A percentile compares a stretch with the other conserved stretches of the same genome.
Evolutionary conservation across 2,329 filamentous ascomycete genomes (phyloP).

Genomic region (Xylariaceae sp.): DNA sequence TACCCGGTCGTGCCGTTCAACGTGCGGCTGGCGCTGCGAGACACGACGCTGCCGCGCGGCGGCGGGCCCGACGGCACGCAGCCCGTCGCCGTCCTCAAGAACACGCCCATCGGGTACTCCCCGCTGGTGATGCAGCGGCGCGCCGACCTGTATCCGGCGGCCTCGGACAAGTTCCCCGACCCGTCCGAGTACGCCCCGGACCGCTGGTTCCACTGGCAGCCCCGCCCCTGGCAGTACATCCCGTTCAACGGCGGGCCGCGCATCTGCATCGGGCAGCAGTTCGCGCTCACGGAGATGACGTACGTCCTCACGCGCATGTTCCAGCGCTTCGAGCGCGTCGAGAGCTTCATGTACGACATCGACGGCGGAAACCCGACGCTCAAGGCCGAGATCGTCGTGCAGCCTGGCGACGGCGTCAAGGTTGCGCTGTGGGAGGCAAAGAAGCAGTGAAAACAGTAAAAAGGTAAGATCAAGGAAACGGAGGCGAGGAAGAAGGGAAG

Average conservation of each 20-base stretch:
- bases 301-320: slow-evolving; percentile 76
- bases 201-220: slow-evolving; percentile 68
- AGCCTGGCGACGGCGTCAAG: slow-evolving; percentile 63
- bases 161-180: slow-evolving; percentile 52
- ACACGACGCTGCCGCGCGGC: slow-evolving; percentile 77
- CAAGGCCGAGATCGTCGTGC: slow-evolving; percentile 65
- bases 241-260: slow-evolving; percentile 78
- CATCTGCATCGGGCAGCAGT: slow-evolving; percentile 81
- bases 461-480: not conserved
- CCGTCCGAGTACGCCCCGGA: slow-evolving; percentile 66
- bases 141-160: slow-evolving; percentile 62
- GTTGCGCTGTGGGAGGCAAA: slow-evolving; percentile 61
- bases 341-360: slow-evolving; percentile 60
- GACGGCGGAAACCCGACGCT: slow-evolving; percentile 60
- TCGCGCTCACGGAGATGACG: slow-evolving; percentile 76
- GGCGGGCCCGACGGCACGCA: slow-evolving; percentile 67
- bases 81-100: slow-evolving; percentile 70
- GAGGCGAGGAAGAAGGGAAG: not conserved
- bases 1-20: slow-evolving; percentile 84
- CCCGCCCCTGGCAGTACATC: slow-evolving; percentile 72
- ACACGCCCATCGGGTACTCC: slow-evolving; percentile 69
- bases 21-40: slow-evolving; percentile 71
- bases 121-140: slow-evolving; percentile 77
- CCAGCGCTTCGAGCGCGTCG: slow-evolving; percentile 71
- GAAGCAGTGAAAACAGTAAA: slow-evolving; percentile 24